Conservation (phyloP, 2,329 filamentous ascomycete genomes). For the Pseudomassariella vexata region DNA sequence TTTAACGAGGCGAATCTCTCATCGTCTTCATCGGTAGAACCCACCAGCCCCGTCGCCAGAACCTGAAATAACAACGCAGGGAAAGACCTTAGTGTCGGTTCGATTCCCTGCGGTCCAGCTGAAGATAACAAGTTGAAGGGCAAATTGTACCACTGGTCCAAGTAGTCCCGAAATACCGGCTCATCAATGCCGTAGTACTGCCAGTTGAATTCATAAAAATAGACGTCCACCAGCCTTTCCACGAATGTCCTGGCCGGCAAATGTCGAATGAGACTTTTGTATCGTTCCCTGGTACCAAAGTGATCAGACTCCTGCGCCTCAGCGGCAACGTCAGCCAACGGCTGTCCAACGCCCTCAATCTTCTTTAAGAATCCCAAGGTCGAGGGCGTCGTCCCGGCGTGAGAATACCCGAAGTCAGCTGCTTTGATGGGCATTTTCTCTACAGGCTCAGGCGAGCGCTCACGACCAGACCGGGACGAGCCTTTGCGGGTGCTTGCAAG, state of each 20-base stretch:
- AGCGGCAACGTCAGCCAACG: slow-evolving; percentile 25
- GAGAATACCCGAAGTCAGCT: slow-evolving; percentile 49
- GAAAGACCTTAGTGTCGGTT: slow-evolving; percentile 47
- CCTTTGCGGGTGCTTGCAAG: slow-evolving; percentile 26
- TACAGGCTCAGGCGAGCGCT: slow-evolving; percentile 13
- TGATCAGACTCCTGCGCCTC: slow-evolving; percentile 26
- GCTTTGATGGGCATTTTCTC: slow-evolving; percentile 34
- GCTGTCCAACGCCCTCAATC: slow-evolving; percentile 39
- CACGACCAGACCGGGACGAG: slow-evolving; percentile 14
- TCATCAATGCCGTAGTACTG: slow-evolving; percentile 52
- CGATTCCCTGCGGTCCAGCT: slow-evolving; percentile 43
- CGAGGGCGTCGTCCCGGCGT: slow-evolving; percentile 35
- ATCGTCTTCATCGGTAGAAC: slow-evolving; percentile 41
- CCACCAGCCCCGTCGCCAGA: slow-evolving; percentile 47
- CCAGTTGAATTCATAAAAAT: slow-evolving; percentile 54
- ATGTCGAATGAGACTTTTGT: slow-evolving; percentile 52
- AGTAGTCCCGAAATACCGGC: slow-evolving; percentile 42
- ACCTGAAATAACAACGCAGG: slow-evolving; percentile 57
- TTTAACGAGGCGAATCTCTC: slow-evolving; percentile 49
- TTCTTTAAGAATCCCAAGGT: slow-evolving; percentile 50
- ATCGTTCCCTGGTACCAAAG: slow-evolving; percentile 46
- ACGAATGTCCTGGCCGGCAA: slow-evolving; percentile 49
- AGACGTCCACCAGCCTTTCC: slow-evolving; percentile 48
- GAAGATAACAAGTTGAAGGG: slow-evolving; percentile 45
- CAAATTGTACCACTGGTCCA: slow-evolving; percentile 48